Percentiles rank a stretch among this genome's conserved stretches.
phyloP scores from a whole-genome alignment of 2,329 filamentous ascomycete genomes.

The Pseudocercospora fuligena region DNA sequence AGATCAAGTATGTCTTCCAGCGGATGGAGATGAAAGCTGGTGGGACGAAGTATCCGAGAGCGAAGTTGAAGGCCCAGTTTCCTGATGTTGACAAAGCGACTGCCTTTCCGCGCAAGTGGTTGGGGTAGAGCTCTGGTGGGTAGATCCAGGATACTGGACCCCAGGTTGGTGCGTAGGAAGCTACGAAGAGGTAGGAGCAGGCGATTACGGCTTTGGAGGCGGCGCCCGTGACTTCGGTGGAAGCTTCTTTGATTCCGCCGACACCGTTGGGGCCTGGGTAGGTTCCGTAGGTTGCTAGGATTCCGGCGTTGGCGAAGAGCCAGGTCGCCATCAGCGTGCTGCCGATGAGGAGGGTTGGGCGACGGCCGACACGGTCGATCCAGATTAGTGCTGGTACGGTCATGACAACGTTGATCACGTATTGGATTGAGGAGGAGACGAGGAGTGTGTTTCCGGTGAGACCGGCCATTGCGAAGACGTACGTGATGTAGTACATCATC shows the following conservation, averaged over 20 bases:
- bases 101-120: conserved; percentile 64
- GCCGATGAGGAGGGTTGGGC: conserved; percentile 68
- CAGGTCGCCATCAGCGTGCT: conserved; percentile 67
- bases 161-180: conserved; percentile 62
- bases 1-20: conserved; percentile 69
- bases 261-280: conserved; percentile 42
- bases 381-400: conserved; percentile 69
- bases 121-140: conserved; percentile 66
- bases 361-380: conserved; percentile 77
- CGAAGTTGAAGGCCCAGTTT: conserved; percentile 63
- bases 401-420: conserved; percentile 77
- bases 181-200: conserved; percentile 74
- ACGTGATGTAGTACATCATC: conserved; percentile 55
- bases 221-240: conserved; percentile 45
- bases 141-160: conserved; percentile 69
- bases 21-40: conserved; percentile 64
- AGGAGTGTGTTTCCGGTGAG: conserved; percentile 60
- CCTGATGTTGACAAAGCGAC: conserved; percentile 62
- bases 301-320: conserved; percentile 65
- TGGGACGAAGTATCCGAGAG: conserved; percentile 63
- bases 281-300: conserved; percentile 66
- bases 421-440: conserved; percentile 71
- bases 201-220: conserved; percentile 57
- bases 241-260: conserved; percentile 46
- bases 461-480: conserved; percentile 74